Evolutionary conservation across 805 yeast species (phyloP).

Genomic region (Wickerhamomyces mucosus): DNA sequence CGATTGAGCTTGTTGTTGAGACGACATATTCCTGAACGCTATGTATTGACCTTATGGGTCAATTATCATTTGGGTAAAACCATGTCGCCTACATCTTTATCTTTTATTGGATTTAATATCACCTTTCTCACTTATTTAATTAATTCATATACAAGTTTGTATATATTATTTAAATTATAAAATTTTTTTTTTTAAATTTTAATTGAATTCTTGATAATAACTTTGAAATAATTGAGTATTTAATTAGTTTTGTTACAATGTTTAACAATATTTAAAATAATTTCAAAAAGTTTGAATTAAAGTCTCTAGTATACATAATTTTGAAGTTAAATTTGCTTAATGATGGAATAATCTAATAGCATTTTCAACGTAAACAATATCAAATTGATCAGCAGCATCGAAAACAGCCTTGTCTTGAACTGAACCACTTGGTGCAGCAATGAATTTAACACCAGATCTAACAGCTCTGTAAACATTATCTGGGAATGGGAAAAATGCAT

Average conservation of each 20-base stretch:
- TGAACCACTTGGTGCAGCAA: constrained; percentile 97
- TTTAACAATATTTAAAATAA: too few relatives aligned
- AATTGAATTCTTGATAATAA: too few relatives aligned
- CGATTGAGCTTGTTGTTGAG: constrained; percentile 35
- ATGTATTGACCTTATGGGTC: constrained; percentile 88
- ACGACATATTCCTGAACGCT: constrained; percentile 99
- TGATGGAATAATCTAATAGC: constrained; percentile 98
- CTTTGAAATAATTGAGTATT: too few relatives aligned
- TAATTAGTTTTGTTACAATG: too few relatives aligned
- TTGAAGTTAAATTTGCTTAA: constrained; percentile 25
- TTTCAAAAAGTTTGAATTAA: too few relatives aligned
- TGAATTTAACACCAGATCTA: constrained; percentile 88
- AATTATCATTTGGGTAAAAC: constrained; percentile 98
- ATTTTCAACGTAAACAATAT: constrained; percentile 90
- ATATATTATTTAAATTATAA: too few relatives aligned
- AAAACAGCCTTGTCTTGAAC: constrained; percentile 96
- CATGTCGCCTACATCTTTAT: constrained; percentile 87
- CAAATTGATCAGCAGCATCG: constrained; percentile 88
- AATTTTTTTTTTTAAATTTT: too few relatives aligned
- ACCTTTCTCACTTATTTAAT: too few relatives aligned
- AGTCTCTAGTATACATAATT: too few relatives aligned
- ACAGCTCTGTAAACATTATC: constrained; percentile 98
- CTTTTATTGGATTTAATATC: too few relatives aligned
- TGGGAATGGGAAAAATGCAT: constrained; percentile 99
- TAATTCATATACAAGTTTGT: too few relatives aligned